Evolutionary conservation across 2,329 filamentous ascomycete species (phyloP).

Genomic region (Fusarium pseudograminearum): DNA sequence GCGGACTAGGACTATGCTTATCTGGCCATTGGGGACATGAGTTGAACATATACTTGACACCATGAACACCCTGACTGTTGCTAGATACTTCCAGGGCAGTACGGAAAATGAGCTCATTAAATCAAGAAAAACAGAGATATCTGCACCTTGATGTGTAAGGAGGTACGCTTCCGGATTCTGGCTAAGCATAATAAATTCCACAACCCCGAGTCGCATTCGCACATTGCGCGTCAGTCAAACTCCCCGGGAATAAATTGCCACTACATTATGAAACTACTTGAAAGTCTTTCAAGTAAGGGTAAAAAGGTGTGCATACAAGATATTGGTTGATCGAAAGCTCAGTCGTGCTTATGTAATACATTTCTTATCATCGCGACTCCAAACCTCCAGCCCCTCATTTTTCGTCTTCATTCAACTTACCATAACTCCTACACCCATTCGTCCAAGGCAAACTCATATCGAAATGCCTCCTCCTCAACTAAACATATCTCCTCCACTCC

Average conservation of each 20-base stretch:
- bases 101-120: fast-evolving
- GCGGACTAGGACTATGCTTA: neutral
- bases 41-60: too few species aligned
- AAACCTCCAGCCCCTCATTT: conserved; percentile 16
- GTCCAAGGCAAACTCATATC: fast-evolving
- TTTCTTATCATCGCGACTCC: conserved; percentile 8
- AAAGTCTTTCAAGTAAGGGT: fast-evolving
- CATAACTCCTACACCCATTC: fast-evolving
- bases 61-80: too few species aligned
- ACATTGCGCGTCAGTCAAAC: neutral
- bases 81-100: too few species aligned
- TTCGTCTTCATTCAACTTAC: neutral
- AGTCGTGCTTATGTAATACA: conserved; percentile 21
- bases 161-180: neutral
- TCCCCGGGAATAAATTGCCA: neutral
- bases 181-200: neutral
- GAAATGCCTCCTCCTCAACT: conserved; percentile 51
- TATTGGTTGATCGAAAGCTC: too few species aligned
- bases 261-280: neutral
- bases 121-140: neutral
- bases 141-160: neutral
- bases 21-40: neutral
- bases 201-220: neutral
- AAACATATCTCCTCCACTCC: conserved; percentile 70
- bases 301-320: neutral